Percentiles rank a stretch among this genome's conserved stretches.
These are phyloP conservation scores for Eimeria acervulina DNA, from an alignment of 169 alveolate genomes.

Conservation along the genomic window DNA sequence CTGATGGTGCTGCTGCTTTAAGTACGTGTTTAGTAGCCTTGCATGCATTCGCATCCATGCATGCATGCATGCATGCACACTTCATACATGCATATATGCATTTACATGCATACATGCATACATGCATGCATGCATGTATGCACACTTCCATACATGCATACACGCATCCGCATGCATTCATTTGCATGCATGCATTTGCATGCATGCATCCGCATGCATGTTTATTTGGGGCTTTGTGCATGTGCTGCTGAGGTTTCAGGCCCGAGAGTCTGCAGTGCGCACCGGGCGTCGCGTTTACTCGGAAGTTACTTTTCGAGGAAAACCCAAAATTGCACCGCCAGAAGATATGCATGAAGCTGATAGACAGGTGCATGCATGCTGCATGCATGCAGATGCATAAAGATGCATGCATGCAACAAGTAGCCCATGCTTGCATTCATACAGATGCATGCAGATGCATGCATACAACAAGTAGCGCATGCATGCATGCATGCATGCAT, in stretches of 20 bases:
- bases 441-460: no score
- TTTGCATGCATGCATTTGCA: neutral
- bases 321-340: conserved; percentile 24
- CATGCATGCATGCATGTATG: neutral
- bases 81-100: no score
- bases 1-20: no score
- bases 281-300: conserved; percentile 81
- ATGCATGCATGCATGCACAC: conserved; percentile 29
- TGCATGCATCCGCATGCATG: neutral
- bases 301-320: conserved; percentile 74
- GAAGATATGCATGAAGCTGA: neutral
- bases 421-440: neutral
- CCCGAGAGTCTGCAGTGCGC: conserved; percentile 28
- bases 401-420: neutral
- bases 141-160: neutral
- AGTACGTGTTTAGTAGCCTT: no score
- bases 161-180: neutral
- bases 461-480: neutral
- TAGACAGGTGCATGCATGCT: conserved; percentile 20
- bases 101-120: neutral
- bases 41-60: neutral
- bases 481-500: neutral
- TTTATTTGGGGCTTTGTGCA: neutral
- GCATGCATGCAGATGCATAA: neutral
- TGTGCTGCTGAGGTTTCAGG: conserved; percentile 44